phyloP scores from a whole-genome alignment of 257 asterid genomes.

The Salvia splendens region DNA sequence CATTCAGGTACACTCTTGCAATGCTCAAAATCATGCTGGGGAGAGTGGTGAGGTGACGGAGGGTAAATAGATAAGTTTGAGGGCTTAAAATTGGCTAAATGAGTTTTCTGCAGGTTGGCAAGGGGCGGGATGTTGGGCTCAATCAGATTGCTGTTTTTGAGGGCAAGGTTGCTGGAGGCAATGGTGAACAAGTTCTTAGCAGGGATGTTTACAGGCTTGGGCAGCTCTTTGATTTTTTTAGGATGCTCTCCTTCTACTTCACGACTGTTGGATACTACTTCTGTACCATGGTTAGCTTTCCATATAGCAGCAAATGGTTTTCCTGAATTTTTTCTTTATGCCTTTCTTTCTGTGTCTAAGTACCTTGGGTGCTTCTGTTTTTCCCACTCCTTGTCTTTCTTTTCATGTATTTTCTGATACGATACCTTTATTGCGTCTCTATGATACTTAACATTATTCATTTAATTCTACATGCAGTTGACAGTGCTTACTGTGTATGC shows the following conservation, averaged over 20 bases:
- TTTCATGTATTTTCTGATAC: slow-evolving; percentile 21
- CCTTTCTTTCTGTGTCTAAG: slow-evolving; percentile 6
- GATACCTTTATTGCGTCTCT: slow-evolving; percentile 12
- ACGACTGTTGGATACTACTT: slow-evolving; percentile 95
- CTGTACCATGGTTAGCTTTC: slow-evolving; percentile 86
- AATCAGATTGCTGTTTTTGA: slow-evolving; percentile 97
- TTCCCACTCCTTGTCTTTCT: slow-evolving; percentile 13
- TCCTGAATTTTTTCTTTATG: slow-evolving; percentile 16
- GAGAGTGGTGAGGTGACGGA: not conserved
- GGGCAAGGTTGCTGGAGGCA: slow-evolving; percentile 99
- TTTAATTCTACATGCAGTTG: slow-evolving; percentile 63
- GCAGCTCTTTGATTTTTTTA: slow-evolving; percentile 93
- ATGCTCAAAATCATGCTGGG: not conserved
- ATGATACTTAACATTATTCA: slow-evolving; percentile 23
- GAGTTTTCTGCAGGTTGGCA: slow-evolving; percentile 71
- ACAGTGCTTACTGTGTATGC: slow-evolving; percentile 85
- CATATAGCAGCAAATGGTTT: slow-evolving; percentile 22
- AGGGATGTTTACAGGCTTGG: slow-evolving; percentile 98
- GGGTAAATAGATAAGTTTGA: not conserved
- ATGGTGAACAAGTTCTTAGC: slow-evolving; percentile 98
- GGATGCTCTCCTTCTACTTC: slow-evolving; percentile 97
- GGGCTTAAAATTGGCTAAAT: slow-evolving; percentile 29
- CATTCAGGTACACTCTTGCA: slow-evolving; percentile 68
- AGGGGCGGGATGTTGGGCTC: slow-evolving; percentile 98
- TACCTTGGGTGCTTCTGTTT: slow-evolving; percentile 17